Evolutionary conservation across 1,284 basidiomycete genomes (phyloP), one percentile per base, ranked within the genome.

Genomic region (Phellinidium pouzarii): DNA sequence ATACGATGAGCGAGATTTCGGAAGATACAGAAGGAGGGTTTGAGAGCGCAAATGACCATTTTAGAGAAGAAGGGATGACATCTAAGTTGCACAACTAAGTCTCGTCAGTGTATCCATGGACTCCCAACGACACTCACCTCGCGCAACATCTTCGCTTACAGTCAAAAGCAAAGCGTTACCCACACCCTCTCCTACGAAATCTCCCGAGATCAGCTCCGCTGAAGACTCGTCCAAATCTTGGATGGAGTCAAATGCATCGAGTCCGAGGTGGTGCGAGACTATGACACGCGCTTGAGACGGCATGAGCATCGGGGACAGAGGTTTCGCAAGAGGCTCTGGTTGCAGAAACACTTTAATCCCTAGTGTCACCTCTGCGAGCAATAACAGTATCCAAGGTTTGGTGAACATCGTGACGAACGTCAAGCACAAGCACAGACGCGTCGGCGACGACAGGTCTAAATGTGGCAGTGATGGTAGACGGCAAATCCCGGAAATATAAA

Each of bases 251-350:
- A 82, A 82, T 25, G 68, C 67, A 58, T 88, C 87, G 3, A 90
- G 73, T 20, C 81, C 79, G 14, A 89, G 74, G 62, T 89, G 84
- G 53, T 76, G 78, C 19, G 85, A 76, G 34, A 89, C 70, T 5
- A 72, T 75, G 29, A 76, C 71, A 60, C 76, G 80, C 48, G 82
- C 80, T 52, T 80, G 73, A 31, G 75, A 69, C 22, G 73, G 69
- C 14, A 76, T 72, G n/a, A 81, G 65, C 14, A 57, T 65, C 9
- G 71, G 61, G 6, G 62, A 60, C 0, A 69, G 61, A 4, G 64
- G 57, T 1, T 37, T 25, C 4, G 26, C 23, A 17, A 9, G 40
- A 17, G 44, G 48, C 11, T 36, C 27, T 12, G 74, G 71, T 51
- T 73, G 72, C 8, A 85, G 66, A 61, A 80, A 86, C 5, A 86